A percentile compares a stretch with the other conserved stretches of the same genome.
Conservation (phyloP, 805 yeast genomes). For the Metschnikowia hibisci region DNA sequence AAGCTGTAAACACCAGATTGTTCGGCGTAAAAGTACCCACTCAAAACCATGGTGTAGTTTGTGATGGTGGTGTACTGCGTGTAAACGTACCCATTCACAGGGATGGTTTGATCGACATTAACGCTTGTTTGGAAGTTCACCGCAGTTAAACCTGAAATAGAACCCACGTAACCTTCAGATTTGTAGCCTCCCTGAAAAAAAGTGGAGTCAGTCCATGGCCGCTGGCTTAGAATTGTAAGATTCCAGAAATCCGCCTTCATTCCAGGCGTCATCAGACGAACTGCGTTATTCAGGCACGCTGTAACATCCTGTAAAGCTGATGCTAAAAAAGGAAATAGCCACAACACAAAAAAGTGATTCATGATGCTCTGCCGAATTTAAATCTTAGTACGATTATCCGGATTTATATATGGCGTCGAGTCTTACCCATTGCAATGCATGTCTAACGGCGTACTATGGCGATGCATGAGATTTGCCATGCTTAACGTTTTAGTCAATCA, state of each 20-base stretch:
- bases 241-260: neutral
- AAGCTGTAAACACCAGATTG: neutral
- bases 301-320: neutral
- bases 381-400: too few relatives aligned
- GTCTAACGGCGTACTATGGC: too few relatives aligned
- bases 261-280: neutral
- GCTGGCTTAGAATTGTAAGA: neutral
- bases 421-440: too few relatives aligned
- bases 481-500: too few relatives aligned
- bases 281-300: neutral
- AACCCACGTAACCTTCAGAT: constrained; percentile 2
- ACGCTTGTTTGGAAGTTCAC: neutral
- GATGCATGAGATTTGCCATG: too few relatives aligned
- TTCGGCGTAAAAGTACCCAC: neutral
- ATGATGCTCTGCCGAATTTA: too few relatives aligned
- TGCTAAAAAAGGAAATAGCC: neutral
- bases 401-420: too few relatives aligned
- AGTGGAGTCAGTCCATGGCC: neutral
- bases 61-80: neutral
- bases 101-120: neutral
- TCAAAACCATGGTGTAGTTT: neutral
- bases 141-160: neutral
- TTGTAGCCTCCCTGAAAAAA: constrained; percentile 3
- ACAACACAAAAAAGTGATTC: neutral
- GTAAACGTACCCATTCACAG: neutral